phyloP scores from a whole-genome alignment of 164 flowering plant genomes.

The Buxus sempervirens region DNA sequence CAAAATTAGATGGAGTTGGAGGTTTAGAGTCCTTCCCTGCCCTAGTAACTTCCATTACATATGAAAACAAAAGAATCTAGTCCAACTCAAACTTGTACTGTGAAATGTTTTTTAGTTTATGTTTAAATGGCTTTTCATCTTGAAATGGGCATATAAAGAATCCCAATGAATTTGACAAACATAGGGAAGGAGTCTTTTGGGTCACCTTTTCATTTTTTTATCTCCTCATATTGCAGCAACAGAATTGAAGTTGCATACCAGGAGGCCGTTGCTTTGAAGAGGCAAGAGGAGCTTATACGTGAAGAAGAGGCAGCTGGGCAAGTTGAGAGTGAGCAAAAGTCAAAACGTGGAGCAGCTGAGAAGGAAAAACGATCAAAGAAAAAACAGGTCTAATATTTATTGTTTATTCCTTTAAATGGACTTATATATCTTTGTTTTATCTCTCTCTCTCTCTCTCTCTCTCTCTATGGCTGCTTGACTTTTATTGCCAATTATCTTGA shows the following conservation, averaged over 20 bases:
- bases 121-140: too few species aligned
- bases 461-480: neutral
- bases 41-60: too few species aligned
- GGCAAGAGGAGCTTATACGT: constrained; percentile 21
- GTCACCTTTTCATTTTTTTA: neutral
- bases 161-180: neutral
- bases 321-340: constrained; percentile 15
- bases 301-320: constrained; percentile 18
- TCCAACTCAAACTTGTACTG: too few species aligned
- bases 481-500: neutral
- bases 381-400: constrained; percentile 7
- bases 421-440: neutral
- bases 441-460: neutral
- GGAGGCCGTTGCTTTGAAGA: constrained; percentile 20
- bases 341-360: constrained; percentile 13
- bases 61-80: too few species aligned
- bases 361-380: constrained; percentile 17
- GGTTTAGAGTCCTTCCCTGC: too few species aligned
- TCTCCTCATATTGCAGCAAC: constrained; percentile 4
- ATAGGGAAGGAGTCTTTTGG: too few species aligned
- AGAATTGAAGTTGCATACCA: constrained; percentile 19
- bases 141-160: neutral
- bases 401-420: neutral
- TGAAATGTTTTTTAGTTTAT: too few species aligned
- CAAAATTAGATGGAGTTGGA: too few species aligned